A percentile compares a stretch with the other conserved stretches of the same genome.
phyloP scores from a whole-genome alignment of 169 alveolate species.

The Plasmodium malariae region DNA sequence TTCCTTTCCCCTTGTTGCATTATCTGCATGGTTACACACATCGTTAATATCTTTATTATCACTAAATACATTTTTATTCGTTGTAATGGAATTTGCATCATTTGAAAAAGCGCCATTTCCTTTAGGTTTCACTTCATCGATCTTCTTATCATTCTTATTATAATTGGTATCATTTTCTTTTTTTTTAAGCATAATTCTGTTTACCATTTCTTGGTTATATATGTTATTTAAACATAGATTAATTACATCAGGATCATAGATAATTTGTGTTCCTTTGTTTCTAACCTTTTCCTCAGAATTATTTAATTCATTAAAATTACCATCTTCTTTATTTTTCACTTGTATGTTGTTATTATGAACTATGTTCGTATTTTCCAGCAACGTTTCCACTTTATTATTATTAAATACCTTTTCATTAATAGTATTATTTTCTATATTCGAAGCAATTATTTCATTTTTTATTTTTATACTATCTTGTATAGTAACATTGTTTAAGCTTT shows the following conservation, averaged over 20 bases:
- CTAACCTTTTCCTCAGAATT: background rate
- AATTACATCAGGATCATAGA: conserved; percentile 56
- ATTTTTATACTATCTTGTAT: background rate
- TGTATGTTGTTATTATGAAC: background rate
- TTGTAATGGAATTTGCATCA: background rate
- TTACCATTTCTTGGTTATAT: conserved; percentile 48
- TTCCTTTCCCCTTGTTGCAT: background rate
- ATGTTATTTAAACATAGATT: conserved; percentile 41
- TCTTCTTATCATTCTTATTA: background rate
- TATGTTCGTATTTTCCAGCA: background rate
- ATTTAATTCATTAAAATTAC: background rate
- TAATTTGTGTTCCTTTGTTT: background rate
- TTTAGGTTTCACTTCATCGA: background rate
- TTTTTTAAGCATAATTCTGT: conserved; percentile 26
- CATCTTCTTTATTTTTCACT: background rate
- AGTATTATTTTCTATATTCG: background rate
- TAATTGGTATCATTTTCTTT: background rate
- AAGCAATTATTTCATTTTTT: background rate
- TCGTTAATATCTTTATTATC: background rate
- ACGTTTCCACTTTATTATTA: background rate
- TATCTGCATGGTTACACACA: background rate
- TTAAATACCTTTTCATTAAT: conserved; percentile 6
- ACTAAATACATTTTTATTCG: background rate
- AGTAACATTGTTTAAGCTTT: background rate
- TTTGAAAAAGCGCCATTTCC: background rate